These are phyloP conservation scores for Pseudocercospora musae DNA, from an alignment of 2,329 filamentous ascomycete species.

Conservation along the genomic window DNA sequence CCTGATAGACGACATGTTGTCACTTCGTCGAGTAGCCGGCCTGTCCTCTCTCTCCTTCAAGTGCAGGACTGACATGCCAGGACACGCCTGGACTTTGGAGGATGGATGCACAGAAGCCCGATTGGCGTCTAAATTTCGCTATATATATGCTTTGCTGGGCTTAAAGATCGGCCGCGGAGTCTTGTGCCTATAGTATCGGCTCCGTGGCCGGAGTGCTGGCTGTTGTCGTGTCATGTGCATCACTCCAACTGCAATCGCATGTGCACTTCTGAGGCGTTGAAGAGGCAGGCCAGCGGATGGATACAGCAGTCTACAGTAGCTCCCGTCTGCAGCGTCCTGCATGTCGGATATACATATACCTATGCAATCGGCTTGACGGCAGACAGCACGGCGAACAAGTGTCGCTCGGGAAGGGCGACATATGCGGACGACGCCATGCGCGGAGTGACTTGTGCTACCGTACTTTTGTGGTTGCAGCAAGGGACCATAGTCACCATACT, in stretches of 20 bases:
- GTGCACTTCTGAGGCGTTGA: background rate
- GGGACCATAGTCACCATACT: background rate
- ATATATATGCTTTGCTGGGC: background rate
- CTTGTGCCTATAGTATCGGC: background rate
- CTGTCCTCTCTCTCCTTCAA: background rate
- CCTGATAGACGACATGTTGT: background rate
- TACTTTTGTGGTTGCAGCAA: background rate
- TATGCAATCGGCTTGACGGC: slow-evolving; percentile 4
- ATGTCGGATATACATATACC: slow-evolving; percentile 2
- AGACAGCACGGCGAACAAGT: background rate
- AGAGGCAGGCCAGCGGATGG: background rate
- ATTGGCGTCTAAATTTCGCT: slow-evolving; percentile 3
- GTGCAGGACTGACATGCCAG: background rate
- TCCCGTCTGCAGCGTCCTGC: background rate
- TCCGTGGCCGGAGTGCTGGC: background rate
- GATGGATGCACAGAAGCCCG: background rate
- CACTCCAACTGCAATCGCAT: background rate
- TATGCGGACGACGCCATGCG: background rate
- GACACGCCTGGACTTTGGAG: background rate
- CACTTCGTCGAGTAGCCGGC: background rate
- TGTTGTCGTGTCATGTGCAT: background rate
- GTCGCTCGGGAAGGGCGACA: background rate
- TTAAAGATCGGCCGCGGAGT: background rate
- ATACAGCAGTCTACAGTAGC: background rate
- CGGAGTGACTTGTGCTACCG: background rate